Evolutionary conservation across 2,329 filamentous ascomycete genomes (phyloP), one percentile per base, ranked within the genome.

Genomic region (Botrytis byssoidea): DNA sequence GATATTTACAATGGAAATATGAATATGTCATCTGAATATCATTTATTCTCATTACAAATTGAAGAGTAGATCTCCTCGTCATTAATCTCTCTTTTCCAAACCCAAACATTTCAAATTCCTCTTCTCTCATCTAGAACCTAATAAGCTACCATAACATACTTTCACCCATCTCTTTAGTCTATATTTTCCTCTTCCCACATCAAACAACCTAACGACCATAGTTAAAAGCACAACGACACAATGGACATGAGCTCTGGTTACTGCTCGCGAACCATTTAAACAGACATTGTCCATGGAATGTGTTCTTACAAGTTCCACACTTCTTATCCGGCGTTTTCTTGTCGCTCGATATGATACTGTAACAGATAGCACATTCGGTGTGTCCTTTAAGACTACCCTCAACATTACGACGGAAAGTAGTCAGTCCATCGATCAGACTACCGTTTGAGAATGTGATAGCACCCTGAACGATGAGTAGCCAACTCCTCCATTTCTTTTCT

Each of bases 241-340:
- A 85, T 66, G 96, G 96, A 83, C 96, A 99, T 67, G 92, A 95
- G 79, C 93, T 96, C 80, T 93, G 91, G 82, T 93, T 97, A 81
- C 94, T 97, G 79, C 88, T 95, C 86, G 93, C 93, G 86, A 99
- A 98, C 96, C 96, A 99, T 83, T 95, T 95, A 85, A 94, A 97
- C 83, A 99, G 83, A 84, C 96, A 99, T 3, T 89, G 89, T 1
- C 91, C 88, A 83, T 99, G 96, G 85, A 98, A 99, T 71, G 93
- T 85, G 83, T 99, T 95, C 86, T 94, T 95, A 87, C 96, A 99
- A 1, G 95, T 98, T 65, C 88, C 86, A 82, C 96, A 99, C 72
- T 89, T 87, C 86, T 98, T 98, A 82, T 96, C 95, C 0, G 96
- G 96, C 82, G 97, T 89, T 82, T 92, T 92, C 85, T 93, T 93